Evolutionary conservation across 1,139 yeast species (phyloP).

Genomic region (Insectozyma bohioensis): DNA sequence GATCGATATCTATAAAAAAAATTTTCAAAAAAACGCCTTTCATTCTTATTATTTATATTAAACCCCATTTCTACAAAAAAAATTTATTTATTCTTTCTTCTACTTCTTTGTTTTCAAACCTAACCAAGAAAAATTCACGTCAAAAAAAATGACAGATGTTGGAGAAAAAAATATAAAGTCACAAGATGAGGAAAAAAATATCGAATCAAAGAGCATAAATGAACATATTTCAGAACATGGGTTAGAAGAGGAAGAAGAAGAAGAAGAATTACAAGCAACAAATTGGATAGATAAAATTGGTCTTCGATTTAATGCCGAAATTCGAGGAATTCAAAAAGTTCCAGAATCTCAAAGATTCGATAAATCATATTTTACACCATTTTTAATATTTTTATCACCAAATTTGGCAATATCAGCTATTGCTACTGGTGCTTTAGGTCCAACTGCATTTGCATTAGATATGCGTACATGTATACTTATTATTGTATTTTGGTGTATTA

Average conservation of each 20-base stretch:
- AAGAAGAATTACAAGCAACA: constrained; percentile 6
- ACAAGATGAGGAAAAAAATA: constrained; percentile 1
- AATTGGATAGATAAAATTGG: constrained; percentile 32
- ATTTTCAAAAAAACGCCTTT: no score
- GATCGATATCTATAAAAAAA: no score
- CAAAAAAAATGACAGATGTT: neutral
- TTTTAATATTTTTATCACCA: constrained; percentile 31
- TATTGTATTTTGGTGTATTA: constrained; percentile 24
- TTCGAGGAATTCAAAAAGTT: constrained; percentile 48
- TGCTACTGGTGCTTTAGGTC: constrained; percentile 32
- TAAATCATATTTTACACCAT: constrained; percentile 21
- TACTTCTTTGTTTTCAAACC: no score
- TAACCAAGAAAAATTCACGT: neutral
- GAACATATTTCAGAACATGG: constrained; percentile 1
- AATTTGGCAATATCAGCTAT: constrained; percentile 32
- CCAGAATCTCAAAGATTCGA: constrained; percentile 41
- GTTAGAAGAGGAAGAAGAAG: constrained; percentile 6
- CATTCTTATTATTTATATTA: no score
- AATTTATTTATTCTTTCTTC: no score
- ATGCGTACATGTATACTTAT: constrained; percentile 35
- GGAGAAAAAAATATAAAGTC: neutral
- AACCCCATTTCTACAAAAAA: no score
- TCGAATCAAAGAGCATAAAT: neutral
- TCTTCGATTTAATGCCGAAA: constrained; percentile 39
- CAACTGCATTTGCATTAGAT: constrained; percentile 26